Evolutionary conservation across 2,329 filamentous ascomycete species (phyloP), one percentile per base, ranked within the genome.

Genomic region (Torrubiella hemipterigena): DNA sequence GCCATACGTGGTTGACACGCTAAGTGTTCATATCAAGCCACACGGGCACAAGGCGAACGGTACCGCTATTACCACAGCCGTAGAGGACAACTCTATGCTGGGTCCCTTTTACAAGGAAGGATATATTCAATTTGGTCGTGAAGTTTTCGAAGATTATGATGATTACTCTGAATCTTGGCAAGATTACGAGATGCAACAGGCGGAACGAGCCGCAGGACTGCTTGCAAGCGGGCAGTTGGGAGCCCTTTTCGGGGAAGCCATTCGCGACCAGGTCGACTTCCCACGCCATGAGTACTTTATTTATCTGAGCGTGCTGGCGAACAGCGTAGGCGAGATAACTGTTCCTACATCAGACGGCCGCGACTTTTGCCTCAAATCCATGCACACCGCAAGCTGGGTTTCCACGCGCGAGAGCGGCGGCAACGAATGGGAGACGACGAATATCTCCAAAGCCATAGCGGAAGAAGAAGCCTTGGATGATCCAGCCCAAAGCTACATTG

Each of bases 381-480:
- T 15, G 28, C 15, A 22, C 23, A 30, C 28, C 4, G 28, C 21
- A 9, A 30, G 18, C 17, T 30, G 28, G 28, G 23, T 30, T 22
- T 30, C 28, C 15, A 7, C 5, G 8, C 23, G 7, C 18, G 28
- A 30, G 28, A 2, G 9, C 13, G 18, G 17, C 8, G 28, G n/a
- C n/a, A n/a, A 5, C 18, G 28, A 30, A 14, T 30, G 28, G 28
- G 18, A 20, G 28, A 30, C 28, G 17, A 30, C 23, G 5, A 30
- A 30, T 15, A 30, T 30, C 18, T 8, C 28, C 28, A 30, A 22
- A 20, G 28, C 28, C 21, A 30, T 30, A 8, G 28, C 28, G 7
- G 9, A 30, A 10, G 28, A 30, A 15, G 7, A 30, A 15, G 28
- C 18, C 18, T 21, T 18, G 4, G n/a, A 21, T 7, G 3, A 30